phyloP scores from a whole-genome alignment of 2,329 filamentous ascomycete species.

The Coniosporium tulheliwenetii region DNA sequence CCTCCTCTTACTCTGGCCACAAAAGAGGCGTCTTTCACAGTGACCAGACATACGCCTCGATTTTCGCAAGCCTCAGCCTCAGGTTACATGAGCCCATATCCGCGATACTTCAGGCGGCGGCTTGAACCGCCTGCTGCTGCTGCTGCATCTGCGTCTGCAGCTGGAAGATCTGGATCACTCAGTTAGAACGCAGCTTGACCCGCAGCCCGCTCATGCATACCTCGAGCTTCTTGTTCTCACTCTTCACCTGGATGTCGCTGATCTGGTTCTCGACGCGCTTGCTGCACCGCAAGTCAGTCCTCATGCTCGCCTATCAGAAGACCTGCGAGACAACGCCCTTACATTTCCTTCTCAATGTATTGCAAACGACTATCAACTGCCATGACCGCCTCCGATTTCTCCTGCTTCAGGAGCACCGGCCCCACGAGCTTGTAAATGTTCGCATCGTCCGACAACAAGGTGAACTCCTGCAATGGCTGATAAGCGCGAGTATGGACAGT shows the following conservation, averaged over 20 bases:
- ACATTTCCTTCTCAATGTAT: slow-evolving; percentile 93
- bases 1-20: too few species aligned
- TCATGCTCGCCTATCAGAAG: slow-evolving; percentile 1
- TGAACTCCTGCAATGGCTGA: slow-evolving; percentile 52
- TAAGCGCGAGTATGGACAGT: not conserved
- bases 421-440: slow-evolving; percentile 94
- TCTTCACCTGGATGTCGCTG: slow-evolving; percentile 45
- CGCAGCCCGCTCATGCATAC: slow-evolving; percentile 18
- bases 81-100: too few species aligned
- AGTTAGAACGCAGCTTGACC: not conserved
- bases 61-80: too few species aligned
- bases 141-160: slow-evolving; percentile 26
- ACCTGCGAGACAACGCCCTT: slow-evolving; percentile 15
- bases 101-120: not conserved
- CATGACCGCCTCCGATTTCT: slow-evolving; percentile 75
- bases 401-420: slow-evolving; percentile 86
- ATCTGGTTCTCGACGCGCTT: slow-evolving; percentile 53
- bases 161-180: slow-evolving; percentile 23
- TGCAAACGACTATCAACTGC: slow-evolving; percentile 83
- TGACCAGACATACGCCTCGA: too few species aligned
- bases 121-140: slow-evolving; percentile 7
- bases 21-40: too few species aligned
- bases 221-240: slow-evolving; percentile 49
- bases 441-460: slow-evolving; percentile 59
- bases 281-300: slow-evolving; percentile 21